A percentile compares a stretch with the other conserved stretches of the same genome.
phyloP scores from a whole-genome alignment of 139 green algal genomes.

The Micractinium sp. region DNA sequence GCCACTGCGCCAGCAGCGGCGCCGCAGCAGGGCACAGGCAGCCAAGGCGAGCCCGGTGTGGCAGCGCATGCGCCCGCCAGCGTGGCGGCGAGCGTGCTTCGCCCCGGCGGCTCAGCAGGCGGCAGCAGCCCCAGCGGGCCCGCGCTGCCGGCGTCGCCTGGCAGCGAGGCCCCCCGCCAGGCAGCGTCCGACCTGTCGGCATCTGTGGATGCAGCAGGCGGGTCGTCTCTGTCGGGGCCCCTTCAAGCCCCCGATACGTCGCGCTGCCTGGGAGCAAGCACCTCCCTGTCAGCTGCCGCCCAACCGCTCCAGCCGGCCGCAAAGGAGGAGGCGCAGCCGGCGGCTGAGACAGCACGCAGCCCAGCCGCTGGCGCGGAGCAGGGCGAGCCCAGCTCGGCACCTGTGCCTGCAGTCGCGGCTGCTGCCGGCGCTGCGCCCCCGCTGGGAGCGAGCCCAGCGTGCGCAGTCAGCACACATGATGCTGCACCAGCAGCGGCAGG shows the following conservation, averaged over 20 bases:
- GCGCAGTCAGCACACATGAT: neutral
- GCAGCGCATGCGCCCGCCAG: neutral
- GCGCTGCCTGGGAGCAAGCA: neutral
- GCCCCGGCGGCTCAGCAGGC: neutral
- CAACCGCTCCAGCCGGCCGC: neutral
- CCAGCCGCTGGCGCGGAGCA: neutral
- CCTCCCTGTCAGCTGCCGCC: neutral
- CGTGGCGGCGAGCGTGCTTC: too few relatives aligned
- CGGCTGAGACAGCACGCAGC: neutral
- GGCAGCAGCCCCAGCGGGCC: neutral
- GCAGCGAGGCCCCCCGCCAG: neutral
- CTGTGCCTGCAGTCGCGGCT: neutral
- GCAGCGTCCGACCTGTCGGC: neutral
- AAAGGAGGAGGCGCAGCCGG: neutral
- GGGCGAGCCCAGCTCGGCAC: neutral
- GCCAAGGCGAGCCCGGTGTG: neutral
- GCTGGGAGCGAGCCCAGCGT: neutral
- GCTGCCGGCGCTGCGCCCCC: neutral
- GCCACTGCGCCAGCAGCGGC: neutral
- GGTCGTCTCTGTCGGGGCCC: neutral
- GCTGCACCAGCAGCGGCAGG: neutral
- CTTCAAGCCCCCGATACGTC: neutral
- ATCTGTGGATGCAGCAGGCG: slow-evolving; percentile 17
- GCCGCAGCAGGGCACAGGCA: neutral
- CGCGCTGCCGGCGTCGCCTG: neutral